phyloP scores from a whole-genome alignment of 2,329 filamentous ascomycete genomes.

The Drechslerella coelobrocha region DNA sequence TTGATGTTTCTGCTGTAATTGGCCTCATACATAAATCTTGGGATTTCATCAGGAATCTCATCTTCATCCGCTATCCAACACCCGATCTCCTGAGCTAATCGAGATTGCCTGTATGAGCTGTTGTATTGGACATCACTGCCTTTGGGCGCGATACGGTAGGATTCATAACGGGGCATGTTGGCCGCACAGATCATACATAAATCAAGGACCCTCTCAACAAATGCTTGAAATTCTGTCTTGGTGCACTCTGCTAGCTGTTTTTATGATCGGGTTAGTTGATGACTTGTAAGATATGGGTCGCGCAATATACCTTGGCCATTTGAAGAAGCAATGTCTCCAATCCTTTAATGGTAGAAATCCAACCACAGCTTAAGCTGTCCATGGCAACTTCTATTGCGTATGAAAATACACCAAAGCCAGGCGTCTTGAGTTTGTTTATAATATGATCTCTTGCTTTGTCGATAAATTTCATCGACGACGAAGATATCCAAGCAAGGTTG shows the following conservation, averaged over 20 bases:
- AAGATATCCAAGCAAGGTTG: conserved; percentile 37
- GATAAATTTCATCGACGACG: conserved; percentile 39
- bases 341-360: conserved; percentile 37
- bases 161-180: conserved; percentile 35
- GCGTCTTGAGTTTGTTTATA: conserved; percentile 23
- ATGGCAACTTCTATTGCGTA: conserved; percentile 33
- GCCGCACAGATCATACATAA: conserved; percentile 36
- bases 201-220: conserved; percentile 29
- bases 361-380: conserved; percentile 42
- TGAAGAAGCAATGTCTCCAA: conserved; percentile 21
- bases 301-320: conserved; percentile 29
- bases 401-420: conserved; percentile 19
- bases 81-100: conserved; percentile 4
- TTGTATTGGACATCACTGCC: conserved; percentile 9
- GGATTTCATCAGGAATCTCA: conserved; percentile 26
- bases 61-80: conserved; percentile 40
- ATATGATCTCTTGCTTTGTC: conserved; percentile 25
- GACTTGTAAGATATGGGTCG: not conserved
- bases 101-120: conserved; percentile 6
- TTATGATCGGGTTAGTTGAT: not conserved
- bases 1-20: conserved; percentile 14
- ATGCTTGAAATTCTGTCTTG: conserved; percentile 27
- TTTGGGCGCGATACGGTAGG: conserved; percentile 23
- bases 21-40: not conserved
- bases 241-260: conserved; percentile 40